Evolutionary conservation across 768 basidiomycete genomes (phyloP), one percentile per base, ranked within the genome.

Genomic region (Cystobasidium tubakii): DNA sequence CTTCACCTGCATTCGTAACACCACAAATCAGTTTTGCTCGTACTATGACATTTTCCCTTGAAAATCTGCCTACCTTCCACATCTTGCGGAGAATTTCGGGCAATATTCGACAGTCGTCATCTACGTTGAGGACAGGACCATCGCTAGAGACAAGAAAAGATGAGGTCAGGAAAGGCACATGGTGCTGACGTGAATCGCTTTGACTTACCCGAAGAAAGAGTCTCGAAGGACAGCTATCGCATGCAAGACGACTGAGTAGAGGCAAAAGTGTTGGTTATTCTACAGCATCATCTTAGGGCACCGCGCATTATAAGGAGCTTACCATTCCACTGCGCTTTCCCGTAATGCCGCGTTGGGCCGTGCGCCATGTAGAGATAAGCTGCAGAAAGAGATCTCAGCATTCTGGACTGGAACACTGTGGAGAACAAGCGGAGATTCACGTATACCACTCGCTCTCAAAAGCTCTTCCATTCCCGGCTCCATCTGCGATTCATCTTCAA

Each of bases 271-370:
- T n/a, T 7, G 12, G 9, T 19, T 63, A 25, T 7, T 25, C n/a
- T 23, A 21, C 29, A 7, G 62, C 15, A 15, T 21, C 21, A 63
- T 63, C 4, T 36, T n/a, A n/a, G n/a, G 21, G 36, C 27, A n/a
- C 21, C 27, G 12, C 15, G 13, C 10, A 23, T 27, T 1, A 3
- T 39, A 42, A 12, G 7, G 7, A 12, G 15, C 63, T 43, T 27
- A 65, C 63, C 36, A 36, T 71, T 71, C 69, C 69, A 71, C 55
- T 71, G 69, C 39, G 69, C 69, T 60, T 71, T 71, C 3, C 69
- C 69, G 27, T 57, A 71, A 17, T 71, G 50, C 33, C 44, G 53
- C 21, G 69, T 71, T 1, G 69, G 69, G 25, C 69, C 69, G 31
- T 71, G 69, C 69, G 69, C 69, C 27, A 71, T 36, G 69, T 71